Conservation (phyloP, 1,139 yeast species). For the Protomyces lactucae-debilis region DNA sequence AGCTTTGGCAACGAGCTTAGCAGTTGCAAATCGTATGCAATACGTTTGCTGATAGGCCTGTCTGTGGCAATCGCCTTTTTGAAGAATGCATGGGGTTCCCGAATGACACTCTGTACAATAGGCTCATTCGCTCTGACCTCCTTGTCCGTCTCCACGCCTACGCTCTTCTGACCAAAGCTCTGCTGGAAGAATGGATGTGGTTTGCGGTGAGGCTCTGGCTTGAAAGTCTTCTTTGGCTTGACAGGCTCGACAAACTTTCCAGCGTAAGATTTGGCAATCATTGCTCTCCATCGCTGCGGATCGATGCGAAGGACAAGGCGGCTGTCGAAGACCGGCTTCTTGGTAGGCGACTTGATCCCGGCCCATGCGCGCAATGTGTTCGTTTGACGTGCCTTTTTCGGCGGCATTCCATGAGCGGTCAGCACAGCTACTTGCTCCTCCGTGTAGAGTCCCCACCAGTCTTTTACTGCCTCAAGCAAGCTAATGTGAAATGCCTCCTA, state of each 20-base stretch:
- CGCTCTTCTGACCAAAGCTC: not conserved
- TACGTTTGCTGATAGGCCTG: not conserved
- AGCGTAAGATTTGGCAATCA: not conserved
- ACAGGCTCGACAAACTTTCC: not conserved
- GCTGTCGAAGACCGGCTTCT: not conserved
- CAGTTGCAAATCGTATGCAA: too few species aligned
- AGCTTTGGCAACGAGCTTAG: not conserved
- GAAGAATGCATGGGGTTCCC: not conserved
- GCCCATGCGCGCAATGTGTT: constrained; percentile 19
- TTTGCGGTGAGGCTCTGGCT: not conserved
- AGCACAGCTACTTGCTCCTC: too few species aligned
- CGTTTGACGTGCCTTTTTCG: constrained; percentile 2
- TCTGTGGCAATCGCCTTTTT: not conserved
- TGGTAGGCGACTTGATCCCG: constrained; percentile 4
- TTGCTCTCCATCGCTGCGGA: not conserved
- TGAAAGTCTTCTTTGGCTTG: not conserved
- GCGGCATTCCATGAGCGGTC: not conserved
- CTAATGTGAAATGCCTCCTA: too few species aligned
- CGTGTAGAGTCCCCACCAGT: too few species aligned
- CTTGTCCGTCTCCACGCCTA: not conserved
- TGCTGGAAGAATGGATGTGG: not conserved
- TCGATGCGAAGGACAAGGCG: not conserved
- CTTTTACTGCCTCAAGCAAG: too few species aligned
- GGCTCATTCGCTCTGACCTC: not conserved
- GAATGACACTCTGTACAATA: too few species aligned